Evolutionary conservation across 306 rosid genomes (phyloP).

Genomic region (Corylus heterophylla): DNA sequence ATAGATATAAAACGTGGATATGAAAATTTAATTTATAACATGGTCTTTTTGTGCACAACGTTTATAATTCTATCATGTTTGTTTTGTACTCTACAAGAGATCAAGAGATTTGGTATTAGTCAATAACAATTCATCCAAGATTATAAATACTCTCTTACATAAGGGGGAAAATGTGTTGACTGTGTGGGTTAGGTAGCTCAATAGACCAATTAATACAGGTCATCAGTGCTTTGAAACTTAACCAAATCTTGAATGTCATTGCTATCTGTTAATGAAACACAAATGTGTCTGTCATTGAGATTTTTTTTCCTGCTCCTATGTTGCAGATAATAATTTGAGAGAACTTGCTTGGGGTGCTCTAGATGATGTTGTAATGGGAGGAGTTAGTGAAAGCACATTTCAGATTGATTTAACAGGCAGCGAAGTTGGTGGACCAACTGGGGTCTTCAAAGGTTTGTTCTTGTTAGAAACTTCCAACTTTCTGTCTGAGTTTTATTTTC

Average conservation of each 20-base stretch:
- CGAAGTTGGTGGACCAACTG: constrained; percentile 80
- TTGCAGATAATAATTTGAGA: constrained; percentile 51
- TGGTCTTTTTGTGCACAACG: neutral
- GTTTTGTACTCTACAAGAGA: neutral
- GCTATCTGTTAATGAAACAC: constrained; percentile 2
- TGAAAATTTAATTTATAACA: neutral
- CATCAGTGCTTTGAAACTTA: neutral
- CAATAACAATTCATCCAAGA: neutral
- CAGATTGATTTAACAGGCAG: constrained; percentile 71
- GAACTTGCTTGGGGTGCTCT: constrained; percentile 90
- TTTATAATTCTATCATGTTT: neutral
- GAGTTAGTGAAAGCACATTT: constrained; percentile 89
- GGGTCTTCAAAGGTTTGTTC: constrained; percentile 76
- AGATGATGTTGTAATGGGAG: constrained; percentile 99
- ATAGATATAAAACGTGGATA: neutral
- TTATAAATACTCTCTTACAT: constrained; percentile 7
- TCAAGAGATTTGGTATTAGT: neutral
- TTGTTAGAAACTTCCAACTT: constrained; percentile 28
- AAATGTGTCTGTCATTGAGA: neutral
- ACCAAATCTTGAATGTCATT: constrained; percentile 12
- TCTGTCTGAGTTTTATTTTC: constrained; percentile 11
- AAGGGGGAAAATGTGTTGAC: constrained; percentile 3
- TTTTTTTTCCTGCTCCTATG: constrained; percentile 14
- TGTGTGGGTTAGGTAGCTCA: constrained; percentile 9
- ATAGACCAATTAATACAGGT: neutral